Percentiles rank a stretch among this genome's conserved stretches.
These are phyloP conservation scores for Neurospora sp. DNA, from an alignment of 495 filamentous ascomycete species.

Conservation along the genomic window DNA sequence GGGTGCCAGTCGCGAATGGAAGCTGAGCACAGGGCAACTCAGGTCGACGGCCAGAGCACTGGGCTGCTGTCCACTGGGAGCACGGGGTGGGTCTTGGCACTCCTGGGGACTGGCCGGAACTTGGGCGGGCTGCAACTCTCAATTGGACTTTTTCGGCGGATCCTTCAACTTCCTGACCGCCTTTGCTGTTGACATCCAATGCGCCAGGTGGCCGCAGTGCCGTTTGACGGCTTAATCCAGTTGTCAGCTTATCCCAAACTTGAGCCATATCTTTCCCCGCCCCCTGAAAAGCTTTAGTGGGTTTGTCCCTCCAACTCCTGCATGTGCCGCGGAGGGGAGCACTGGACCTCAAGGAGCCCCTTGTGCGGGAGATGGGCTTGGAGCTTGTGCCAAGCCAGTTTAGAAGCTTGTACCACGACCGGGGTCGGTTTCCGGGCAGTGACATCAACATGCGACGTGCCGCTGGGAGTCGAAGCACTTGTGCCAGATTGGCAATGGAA, in stretches of 20 bases:
- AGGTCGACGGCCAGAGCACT: neutral
- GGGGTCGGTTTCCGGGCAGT: slow-evolving; percentile 8
- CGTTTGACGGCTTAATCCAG: neutral
- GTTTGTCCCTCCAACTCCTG: neutral
- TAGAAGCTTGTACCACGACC: neutral
- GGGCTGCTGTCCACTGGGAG: neutral
- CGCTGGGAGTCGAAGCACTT: slow-evolving; percentile 2
- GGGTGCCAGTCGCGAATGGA: neutral
- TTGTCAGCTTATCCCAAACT: neutral
- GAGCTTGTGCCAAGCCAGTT: neutral
- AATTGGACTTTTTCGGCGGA: slow-evolving; percentile 11
- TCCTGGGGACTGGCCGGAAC: neutral
- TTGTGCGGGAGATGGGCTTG: neutral
- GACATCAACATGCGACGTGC: slow-evolving; percentile 17
- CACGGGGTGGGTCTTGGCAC: neutral
- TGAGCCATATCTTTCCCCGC: neutral
- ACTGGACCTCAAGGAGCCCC: neutral
- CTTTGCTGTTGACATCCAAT: neutral
- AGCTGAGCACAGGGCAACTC: neutral
- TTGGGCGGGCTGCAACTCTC: neutral
- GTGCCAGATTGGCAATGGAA: slow-evolving; percentile 3
- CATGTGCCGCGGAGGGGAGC: neutral
- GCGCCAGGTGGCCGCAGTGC: neutral
- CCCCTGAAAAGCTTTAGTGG: neutral
- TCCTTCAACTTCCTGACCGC: slow-evolving; percentile 14